Base-by-base conservation (phyloP, 2,329 filamentous ascomycete species). In the Rutstroemia sp. region DNA sequence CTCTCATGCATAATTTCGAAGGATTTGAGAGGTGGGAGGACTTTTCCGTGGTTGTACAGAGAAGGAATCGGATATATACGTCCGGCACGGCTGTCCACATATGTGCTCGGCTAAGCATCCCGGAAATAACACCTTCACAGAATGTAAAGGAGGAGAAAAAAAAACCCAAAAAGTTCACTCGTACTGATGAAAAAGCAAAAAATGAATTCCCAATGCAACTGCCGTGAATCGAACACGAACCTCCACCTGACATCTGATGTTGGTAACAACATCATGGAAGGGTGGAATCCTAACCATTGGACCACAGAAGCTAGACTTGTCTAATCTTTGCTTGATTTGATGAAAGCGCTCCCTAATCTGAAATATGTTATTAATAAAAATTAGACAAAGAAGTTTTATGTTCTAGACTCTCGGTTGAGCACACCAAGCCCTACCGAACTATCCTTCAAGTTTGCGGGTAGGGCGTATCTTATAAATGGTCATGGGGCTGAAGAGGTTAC, bases 241-340 rank as follows among this genome's bases (percentile, higher is more conserved):
- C 48, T 50, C 49, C 34, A 51, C 49, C 49, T 34, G 30, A 34
- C 30, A 34, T 34, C 30, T 34, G 10, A 12, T 34, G 30, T 12
- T 34, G 8, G 3, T 34, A 34, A 34, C 30, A 34, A 34, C 30
- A 34, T 12, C 12, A 4, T 51, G 49, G 49, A 51, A 51, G 49
- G 49, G 49, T 51, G 34, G 49, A 51, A 51, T 51, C 49, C 49
- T 51, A 51, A 51, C 49, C 49, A 51, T 51, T 51, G 49, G 49
- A 51, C 49, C 49, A 51, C 49, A 42, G 49, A 51, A 51, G 49
- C 49, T 51, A 21, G 18, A 14, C 12, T 10, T 12, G 1, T 19
- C 18, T 10, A n/a, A 18, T 34, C 23, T 37, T 50, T 50, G 48
- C 48, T 50, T 51, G 49, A 25, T 42, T 51, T 51, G 49, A 30